A percentile compares a stretch with the other conserved stretches of the same genome.
Evolutionary conservation across 805 yeast genomes (phyloP).

Genomic region (Candida alai): DNA sequence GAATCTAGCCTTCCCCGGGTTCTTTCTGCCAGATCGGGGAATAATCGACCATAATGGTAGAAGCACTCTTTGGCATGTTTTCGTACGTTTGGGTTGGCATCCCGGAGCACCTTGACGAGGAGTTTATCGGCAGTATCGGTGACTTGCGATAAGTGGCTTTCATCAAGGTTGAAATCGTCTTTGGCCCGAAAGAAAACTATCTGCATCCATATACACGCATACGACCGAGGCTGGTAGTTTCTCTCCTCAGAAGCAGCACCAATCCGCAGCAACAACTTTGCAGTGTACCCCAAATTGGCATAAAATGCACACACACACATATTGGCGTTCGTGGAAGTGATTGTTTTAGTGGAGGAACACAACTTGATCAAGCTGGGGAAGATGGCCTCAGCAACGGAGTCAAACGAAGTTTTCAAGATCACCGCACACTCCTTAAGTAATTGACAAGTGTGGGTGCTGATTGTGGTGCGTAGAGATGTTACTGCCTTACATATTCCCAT

Average conservation of each 20-base stretch:
- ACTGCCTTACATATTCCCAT: constrained; percentile 67
- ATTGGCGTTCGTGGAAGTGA: constrained; percentile 57
- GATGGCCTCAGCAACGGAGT: constrained; percentile 47
- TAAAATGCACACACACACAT: constrained; percentile 54
- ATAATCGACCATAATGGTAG: constrained; percentile 61
- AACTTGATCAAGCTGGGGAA: constrained; percentile 48
- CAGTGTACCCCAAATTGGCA: constrained; percentile 49
- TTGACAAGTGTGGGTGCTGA: constrained; percentile 72
- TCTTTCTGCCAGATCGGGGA: constrained; percentile 48
- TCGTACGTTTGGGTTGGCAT: constrained; percentile 78
- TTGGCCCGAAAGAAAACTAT: constrained; percentile 53
- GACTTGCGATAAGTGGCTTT: constrained; percentile 20
- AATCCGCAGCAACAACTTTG: constrained; percentile 49
- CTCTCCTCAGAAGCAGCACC: constrained; percentile 58
- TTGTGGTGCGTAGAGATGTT: constrained; percentile 76
- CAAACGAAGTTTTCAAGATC: constrained; percentile 36
- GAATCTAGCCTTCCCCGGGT: constrained; percentile 39
- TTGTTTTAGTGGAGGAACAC: constrained; percentile 58
- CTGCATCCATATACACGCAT: constrained; percentile 67
- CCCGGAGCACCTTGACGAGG: constrained; percentile 60
- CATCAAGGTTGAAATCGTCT: constrained; percentile 25
- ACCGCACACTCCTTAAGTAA: constrained; percentile 65
- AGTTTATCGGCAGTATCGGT: constrained; percentile 47
- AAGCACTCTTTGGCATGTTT: constrained; percentile 68
- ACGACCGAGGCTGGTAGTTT: constrained; percentile 65